These are phyloP conservation scores for Pestalotiopsis sp. DNA, from an alignment of 2,329 filamentous ascomycete species.

Conservation along the genomic window DNA sequence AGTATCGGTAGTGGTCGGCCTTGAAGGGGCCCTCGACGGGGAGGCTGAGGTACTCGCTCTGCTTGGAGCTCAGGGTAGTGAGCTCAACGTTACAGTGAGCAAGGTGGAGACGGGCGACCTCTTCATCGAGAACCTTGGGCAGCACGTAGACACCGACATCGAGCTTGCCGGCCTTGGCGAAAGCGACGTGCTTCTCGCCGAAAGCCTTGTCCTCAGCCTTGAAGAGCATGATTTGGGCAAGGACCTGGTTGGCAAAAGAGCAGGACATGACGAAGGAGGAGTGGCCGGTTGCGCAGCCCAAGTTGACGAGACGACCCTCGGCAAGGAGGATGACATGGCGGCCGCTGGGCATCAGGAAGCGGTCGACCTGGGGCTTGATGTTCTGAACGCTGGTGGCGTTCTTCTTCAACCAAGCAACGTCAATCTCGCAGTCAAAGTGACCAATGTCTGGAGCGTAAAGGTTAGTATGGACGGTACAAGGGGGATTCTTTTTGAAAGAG, in stretches of 20 bases:
- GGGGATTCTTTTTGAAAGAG: constrained; percentile 5
- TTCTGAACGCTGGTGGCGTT: constrained; percentile 92
- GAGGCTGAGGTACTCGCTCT: constrained; percentile 94
- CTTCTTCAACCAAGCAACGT: constrained; percentile 99
- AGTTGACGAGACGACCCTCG: constrained; percentile 98
- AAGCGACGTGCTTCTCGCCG: constrained; percentile 93
- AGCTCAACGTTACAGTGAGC: constrained; percentile 94
- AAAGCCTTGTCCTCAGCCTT: constrained; percentile 89
- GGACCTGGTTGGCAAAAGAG: constrained; percentile 99
- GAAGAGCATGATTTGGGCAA: constrained; percentile 98
- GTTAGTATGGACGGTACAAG: constrained; percentile 18
- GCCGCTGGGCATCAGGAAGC: constrained; percentile 91
- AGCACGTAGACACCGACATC: constrained; percentile 92
- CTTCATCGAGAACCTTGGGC: constrained; percentile 98
- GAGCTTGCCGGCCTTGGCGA: constrained; percentile 89
- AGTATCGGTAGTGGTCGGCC: constrained; percentile 83
- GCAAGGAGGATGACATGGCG: constrained; percentile 98
- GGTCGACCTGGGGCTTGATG: constrained; percentile 99
- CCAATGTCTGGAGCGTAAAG: constrained; percentile 73
- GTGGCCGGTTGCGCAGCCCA: constrained; percentile 98
- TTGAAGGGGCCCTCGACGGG: constrained; percentile 91
- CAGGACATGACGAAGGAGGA: constrained; percentile 99
- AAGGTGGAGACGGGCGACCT: constrained; percentile 93
- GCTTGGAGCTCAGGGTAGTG: constrained; percentile 78
- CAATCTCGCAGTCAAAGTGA: constrained; percentile 99